Evolutionary conservation across 2,329 filamentous ascomycete species (phyloP).

Genomic region (Stagonosporopsis cucurbitacearum): DNA sequence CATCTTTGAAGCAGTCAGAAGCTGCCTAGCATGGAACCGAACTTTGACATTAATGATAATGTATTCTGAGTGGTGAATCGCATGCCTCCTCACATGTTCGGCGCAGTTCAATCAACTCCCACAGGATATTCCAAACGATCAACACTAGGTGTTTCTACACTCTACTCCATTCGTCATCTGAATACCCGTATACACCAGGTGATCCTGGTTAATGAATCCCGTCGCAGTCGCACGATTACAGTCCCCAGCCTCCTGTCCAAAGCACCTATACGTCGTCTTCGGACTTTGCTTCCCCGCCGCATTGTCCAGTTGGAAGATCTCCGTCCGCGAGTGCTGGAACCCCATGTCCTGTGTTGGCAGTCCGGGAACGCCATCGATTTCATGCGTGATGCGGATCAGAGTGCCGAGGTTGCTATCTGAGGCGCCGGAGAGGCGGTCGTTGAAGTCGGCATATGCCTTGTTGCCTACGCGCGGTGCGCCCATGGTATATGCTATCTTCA

Average conservation of each 20-base stretch:
- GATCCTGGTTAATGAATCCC: slow-evolving; percentile 21
- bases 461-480: slow-evolving; percentile 71
- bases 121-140: not conserved
- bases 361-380: slow-evolving; percentile 69
- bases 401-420: slow-evolving; percentile 54
- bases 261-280: slow-evolving; percentile 22
- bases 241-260: slow-evolving; percentile 24
- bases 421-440: slow-evolving; percentile 49
- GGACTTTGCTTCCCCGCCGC: slow-evolving; percentile 13
- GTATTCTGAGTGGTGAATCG: not conserved
- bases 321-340: slow-evolving; percentile 70
- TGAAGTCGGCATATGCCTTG: slow-evolving; percentile 58
- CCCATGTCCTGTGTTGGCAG: slow-evolving; percentile 65
- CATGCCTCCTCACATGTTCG: not conserved
- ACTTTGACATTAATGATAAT: not conserved
- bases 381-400: slow-evolving; percentile 70
- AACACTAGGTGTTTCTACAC: not conserved
- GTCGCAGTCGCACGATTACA: slow-evolving; percentile 15
- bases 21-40: not conserved
- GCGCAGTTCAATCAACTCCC: not conserved
- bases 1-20: no score
- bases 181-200: slow-evolving; percentile 21
- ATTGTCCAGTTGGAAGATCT: slow-evolving; percentile 59
- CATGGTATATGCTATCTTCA: slow-evolving; percentile 23
- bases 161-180: slow-evolving; percentile 16